Evolutionary conservation across 208 protist species (phyloP).

Genomic region (Ichthyophonus hoferi): DNA sequence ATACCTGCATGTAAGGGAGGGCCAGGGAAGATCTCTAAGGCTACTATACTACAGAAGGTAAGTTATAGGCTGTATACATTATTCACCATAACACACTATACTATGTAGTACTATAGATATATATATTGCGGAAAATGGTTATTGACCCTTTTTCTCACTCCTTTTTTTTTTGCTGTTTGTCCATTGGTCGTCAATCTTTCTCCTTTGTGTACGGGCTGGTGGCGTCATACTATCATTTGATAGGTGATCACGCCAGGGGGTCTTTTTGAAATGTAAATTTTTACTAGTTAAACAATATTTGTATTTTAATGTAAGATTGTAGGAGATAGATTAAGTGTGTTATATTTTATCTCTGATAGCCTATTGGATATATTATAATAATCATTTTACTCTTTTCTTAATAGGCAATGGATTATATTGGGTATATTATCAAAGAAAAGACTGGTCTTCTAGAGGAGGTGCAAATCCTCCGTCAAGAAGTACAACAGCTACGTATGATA

Average conservation of each 20-base stretch:
- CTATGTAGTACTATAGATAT: no score
- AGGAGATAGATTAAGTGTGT: neutral
- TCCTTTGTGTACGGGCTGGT: no score
- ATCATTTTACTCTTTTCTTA: neutral
- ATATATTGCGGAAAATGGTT: no score
- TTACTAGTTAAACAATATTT: neutral
- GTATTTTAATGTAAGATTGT: neutral
- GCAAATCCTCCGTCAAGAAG: constrained; percentile 33
- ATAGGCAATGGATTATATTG: constrained; percentile 41
- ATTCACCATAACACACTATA: no score
- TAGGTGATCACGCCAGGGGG: neutral
- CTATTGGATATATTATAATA: neutral
- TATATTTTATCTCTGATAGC: neutral
- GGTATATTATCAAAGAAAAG: constrained; percentile 33
- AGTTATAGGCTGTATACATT: no score
- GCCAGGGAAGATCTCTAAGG: constrained; percentile 3
- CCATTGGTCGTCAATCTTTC: no score
- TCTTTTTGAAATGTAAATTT: neutral
- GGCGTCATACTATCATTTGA: neutral
- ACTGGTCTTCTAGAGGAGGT: constrained; percentile 25
- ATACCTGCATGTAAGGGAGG: constrained; percentile 11
- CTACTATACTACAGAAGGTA: constrained; percentile 37
- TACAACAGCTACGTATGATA: constrained; percentile 21
- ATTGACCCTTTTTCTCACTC: no score
- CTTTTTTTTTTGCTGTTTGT: no score